phyloP scores from a whole-genome alignment of 192 early-diverging fungal genomes.

The Chytriomyces confervae region DNA sequence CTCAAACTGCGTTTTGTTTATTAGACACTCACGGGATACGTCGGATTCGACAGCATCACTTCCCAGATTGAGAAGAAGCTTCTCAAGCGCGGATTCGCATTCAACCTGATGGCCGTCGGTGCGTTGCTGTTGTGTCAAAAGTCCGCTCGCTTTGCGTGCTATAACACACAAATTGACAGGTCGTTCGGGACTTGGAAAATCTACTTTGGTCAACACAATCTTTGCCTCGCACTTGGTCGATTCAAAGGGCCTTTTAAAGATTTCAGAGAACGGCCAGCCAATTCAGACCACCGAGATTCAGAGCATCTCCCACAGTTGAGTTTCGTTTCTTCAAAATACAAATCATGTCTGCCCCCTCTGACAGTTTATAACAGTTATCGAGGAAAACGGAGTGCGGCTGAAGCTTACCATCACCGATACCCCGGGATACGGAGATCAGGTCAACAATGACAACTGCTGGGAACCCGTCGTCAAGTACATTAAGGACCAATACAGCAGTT shows the following conservation, averaged over 20 bases:
- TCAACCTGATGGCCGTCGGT: constrained; percentile 99
- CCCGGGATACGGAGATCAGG: constrained; percentile 97
- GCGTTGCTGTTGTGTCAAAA: constrained; percentile 38
- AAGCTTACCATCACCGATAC: constrained; percentile 97
- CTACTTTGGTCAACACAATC: constrained; percentile 97
- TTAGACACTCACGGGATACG: constrained; percentile 79
- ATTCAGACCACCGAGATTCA: constrained; percentile 98
- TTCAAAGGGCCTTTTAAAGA: constrained; percentile 82
- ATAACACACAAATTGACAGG: constrained; percentile 53
- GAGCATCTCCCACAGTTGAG: constrained; percentile 80
- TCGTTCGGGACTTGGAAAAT: constrained; percentile 96
- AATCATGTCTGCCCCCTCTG: no score
- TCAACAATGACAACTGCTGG: constrained; percentile 99
- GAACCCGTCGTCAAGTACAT: constrained; percentile 98
- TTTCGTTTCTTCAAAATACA: no score
- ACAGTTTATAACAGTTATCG: constrained; percentile 62
- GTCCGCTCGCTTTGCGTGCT: not conserved
- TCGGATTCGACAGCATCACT: constrained; percentile 97
- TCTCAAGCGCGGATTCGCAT: constrained; percentile 95
- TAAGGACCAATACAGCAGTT: constrained; percentile 96
- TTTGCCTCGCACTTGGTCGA: constrained; percentile 96
- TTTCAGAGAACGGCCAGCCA: constrained; percentile 68
- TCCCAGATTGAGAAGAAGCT: constrained; percentile 98
- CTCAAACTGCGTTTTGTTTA: not conserved
- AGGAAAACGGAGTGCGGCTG: constrained; percentile 94